Conservation (phyloP, 2,329 filamentous ascomycete species). For the Aspergillus sp. region DNA sequence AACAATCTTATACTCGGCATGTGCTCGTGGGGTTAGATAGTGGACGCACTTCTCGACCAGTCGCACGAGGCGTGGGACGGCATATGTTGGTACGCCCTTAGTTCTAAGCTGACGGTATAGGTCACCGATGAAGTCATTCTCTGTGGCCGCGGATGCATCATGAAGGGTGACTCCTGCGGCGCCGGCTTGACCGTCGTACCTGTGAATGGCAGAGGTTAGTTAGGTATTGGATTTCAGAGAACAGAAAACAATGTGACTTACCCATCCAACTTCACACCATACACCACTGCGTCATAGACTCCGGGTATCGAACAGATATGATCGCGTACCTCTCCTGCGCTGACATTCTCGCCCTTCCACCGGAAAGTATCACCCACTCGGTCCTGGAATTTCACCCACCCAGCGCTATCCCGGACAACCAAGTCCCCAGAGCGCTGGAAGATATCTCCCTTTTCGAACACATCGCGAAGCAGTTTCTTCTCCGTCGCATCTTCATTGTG, state of each 20-base stretch:
- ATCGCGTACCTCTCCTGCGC: constrained; percentile 40
- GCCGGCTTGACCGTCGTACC: constrained; percentile 45
- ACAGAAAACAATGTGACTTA: constrained; percentile 14
- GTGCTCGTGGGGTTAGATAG: not conserved
- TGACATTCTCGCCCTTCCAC: constrained; percentile 43
- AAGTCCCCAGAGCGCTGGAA: constrained; percentile 43
- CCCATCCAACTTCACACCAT: constrained; percentile 37
- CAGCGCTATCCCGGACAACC: constrained; percentile 34
- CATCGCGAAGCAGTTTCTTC: constrained; percentile 38
- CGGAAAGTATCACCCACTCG: constrained; percentile 34
- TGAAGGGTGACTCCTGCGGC: constrained; percentile 42
- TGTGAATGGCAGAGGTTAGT: constrained; percentile 10
- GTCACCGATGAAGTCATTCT: constrained; percentile 31
- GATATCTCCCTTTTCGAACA: constrained; percentile 41
- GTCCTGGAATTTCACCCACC: constrained; percentile 43
- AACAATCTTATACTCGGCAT: not conserved
- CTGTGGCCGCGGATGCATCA: constrained; percentile 18
- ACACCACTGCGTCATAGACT: constrained; percentile 40
- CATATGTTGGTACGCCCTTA: constrained; percentile 42
- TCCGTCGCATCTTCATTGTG: constrained; percentile 38
- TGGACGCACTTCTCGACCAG: constrained; percentile 39
- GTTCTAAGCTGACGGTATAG: constrained; percentile 35
- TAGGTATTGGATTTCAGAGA: not conserved
- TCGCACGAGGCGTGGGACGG: constrained; percentile 42
- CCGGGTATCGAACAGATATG: constrained; percentile 36